Conservation (phyloP, 164 flowering plant species). For the Saururus chinensis region DNA sequence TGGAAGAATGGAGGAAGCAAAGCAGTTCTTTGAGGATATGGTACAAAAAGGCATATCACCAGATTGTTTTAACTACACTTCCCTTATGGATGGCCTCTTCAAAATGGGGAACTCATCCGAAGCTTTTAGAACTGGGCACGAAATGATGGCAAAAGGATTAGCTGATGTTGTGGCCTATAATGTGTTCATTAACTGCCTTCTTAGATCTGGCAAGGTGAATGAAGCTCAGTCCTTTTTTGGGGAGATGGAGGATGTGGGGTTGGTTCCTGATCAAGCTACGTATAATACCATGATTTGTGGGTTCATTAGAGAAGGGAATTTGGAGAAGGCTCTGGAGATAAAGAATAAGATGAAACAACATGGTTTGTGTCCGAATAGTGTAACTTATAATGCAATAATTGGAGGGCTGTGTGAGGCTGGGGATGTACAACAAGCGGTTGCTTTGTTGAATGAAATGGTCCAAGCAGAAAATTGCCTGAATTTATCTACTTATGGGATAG, state of each 20-base stretch:
- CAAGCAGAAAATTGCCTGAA: constrained; percentile 19
- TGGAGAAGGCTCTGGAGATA: constrained; percentile 39
- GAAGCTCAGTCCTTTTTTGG: constrained; percentile 38
- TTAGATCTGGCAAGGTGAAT: constrained; percentile 33
- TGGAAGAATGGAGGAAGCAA: constrained; percentile 58
- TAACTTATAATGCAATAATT: constrained; percentile 47
- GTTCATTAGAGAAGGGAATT: constrained; percentile 46
- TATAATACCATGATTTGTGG: constrained; percentile 20
- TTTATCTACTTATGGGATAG: constrained; percentile 29
- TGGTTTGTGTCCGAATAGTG: constrained; percentile 38
- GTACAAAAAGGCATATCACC: constrained; percentile 45
- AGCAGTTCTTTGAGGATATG: constrained; percentile 33
- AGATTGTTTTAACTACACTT: constrained; percentile 72
- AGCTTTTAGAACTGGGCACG: constrained; percentile 55
- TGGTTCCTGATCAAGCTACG: constrained; percentile 40
- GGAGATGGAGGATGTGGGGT: constrained; percentile 44
- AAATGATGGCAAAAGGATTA: constrained; percentile 44
- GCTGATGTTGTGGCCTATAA: constrained; percentile 67
- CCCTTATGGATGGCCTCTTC: constrained; percentile 75
- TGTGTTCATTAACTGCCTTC: constrained; percentile 65
- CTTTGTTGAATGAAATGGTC: constrained; percentile 49
- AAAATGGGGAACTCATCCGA: constrained; percentile 54
- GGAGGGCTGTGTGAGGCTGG: constrained; percentile 49
- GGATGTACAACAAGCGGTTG: constrained; percentile 34
- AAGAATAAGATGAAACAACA: constrained; percentile 54